Conservation (phyloP, 1,284 basidiomycete genomes). For the Puccinia polysora region DNA sequence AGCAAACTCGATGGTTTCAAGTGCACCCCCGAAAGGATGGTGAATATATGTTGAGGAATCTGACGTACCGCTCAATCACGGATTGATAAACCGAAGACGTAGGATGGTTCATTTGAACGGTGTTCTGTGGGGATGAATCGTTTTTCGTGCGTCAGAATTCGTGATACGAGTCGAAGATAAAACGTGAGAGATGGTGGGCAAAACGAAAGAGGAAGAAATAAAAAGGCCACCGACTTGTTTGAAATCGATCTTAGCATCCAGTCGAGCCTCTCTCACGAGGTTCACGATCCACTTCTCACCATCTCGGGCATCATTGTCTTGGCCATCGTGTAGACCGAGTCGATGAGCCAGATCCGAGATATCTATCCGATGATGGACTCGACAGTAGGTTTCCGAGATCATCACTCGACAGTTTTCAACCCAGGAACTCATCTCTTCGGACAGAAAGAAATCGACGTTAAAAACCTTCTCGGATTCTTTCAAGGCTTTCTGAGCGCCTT, state of each 20-base stretch:
- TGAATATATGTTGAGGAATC: slow-evolving; percentile 82
- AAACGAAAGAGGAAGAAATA: background rate
- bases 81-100: slow-evolving; percentile 85
- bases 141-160: too few species aligned
- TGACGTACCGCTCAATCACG: slow-evolving; percentile 91
- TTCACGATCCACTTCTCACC: slow-evolving; percentile 99
- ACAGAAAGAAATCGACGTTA: slow-evolving; percentile 87
- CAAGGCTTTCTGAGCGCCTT: slow-evolving; percentile 78
- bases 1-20: slow-evolving; percentile 49
- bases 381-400: slow-evolving; percentile 93
- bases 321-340: slow-evolving; percentile 67
- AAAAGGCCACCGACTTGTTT: slow-evolving; percentile 60
- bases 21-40: slow-evolving; percentile 76
- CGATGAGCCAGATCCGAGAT: slow-evolving; percentile 91
- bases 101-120: slow-evolving; percentile 89
- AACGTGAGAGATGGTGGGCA: slow-evolving; percentile 1
- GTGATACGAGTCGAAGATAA: background rate
- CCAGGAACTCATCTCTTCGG: slow-evolving; percentile 83
- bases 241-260: slow-evolving; percentile 96
- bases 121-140: slow-evolving; percentile 61
- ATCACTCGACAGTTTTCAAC: slow-evolving; percentile 91
- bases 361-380: slow-evolving; percentile 93
- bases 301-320: slow-evolving; percentile 62
- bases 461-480: slow-evolving; percentile 75
- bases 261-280: slow-evolving; percentile 90